These are phyloP conservation scores for Tulasnella sp. DNA, from an alignment of 768 basidiomycete species.

Conservation along the genomic window DNA sequence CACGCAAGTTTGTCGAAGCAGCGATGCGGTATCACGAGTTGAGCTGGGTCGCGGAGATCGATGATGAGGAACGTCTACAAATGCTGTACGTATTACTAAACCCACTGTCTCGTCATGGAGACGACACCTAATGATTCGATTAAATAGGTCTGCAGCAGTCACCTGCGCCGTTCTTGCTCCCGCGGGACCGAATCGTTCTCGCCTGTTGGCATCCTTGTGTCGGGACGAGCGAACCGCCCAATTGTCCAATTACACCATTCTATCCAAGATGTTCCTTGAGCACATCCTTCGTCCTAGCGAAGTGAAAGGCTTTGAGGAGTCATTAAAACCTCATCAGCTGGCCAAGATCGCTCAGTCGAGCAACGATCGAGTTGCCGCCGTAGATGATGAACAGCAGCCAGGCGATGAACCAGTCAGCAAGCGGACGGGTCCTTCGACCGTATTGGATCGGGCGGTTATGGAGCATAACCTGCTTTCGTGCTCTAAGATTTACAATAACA, in stretches of 20 bases:
- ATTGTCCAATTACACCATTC: slow-evolving; percentile 79
- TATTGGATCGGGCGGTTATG: slow-evolving; percentile 95
- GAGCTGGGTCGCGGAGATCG: slow-evolving; percentile 84
- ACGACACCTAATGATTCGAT: slow-evolving; percentile 14
- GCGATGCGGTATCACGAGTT: slow-evolving; percentile 92
- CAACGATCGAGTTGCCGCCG: slow-evolving; percentile 64
- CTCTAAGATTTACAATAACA: slow-evolving; percentile 96
- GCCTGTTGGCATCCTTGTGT: slow-evolving; percentile 86
- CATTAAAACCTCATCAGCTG: slow-evolving; percentile 86
- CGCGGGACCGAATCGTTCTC: slow-evolving; percentile 92
- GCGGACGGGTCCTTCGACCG: slow-evolving; percentile 88
- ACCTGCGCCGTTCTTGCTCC: slow-evolving; percentile 98
- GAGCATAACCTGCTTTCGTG: slow-evolving; percentile 97
- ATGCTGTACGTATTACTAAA: slow-evolving; percentile 64
- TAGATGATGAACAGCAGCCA: slow-evolving; percentile 40
- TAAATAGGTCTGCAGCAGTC: slow-evolving; percentile 76
- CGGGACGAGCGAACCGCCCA: slow-evolving; percentile 85
- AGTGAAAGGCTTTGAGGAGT: slow-evolving; percentile 82
- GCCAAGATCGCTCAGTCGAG: slow-evolving; percentile 84
- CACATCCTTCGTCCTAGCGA: slow-evolving; percentile 89
- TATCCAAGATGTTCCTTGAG: slow-evolving; percentile 98
- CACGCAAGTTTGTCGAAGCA: slow-evolving; percentile 90
- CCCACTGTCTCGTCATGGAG: neutral
- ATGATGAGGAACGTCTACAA: slow-evolving; percentile 85
- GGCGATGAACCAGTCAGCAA: slow-evolving; percentile 54